Evolutionary conservation across 2,329 filamentous ascomycete species (phyloP), one percentile per base, ranked within the genome.

Genomic region (Immersiporthe knoxdaviesiana): DNA sequence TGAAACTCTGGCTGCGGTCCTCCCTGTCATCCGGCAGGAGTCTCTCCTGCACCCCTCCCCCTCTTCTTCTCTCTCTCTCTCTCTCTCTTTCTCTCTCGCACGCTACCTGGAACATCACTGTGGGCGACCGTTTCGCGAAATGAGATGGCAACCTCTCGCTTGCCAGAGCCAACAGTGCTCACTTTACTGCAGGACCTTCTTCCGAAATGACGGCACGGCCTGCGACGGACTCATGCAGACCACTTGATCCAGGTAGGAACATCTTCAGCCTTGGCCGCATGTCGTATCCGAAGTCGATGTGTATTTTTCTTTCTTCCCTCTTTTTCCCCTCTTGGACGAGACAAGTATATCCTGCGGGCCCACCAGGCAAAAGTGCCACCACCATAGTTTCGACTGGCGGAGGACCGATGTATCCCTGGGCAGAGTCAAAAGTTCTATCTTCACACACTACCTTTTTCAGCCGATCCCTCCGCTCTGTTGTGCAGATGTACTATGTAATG

Each of bases 171-270:
- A 37, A n/a, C n/a, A 18, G 27, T 47, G 39, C 60, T 27, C 27
- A 21, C 47, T 44, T 63, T 35, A 8, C 21, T 39, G 44, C 63
- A 39, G 56, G 47, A 62, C 66, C 47, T 50, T 24, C 47, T 50
- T 24, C 60, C 35, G 32, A 61, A 59, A 63, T 14, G 30, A 63
- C 35, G 32, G 52, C 59, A 54, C 47, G 30, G 47, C 66, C 35
- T 63, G 32, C 60, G 60, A 39, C 44, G 32, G 58, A 63, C 59
- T 54, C 47, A 60, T 52, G 41, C 64, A 50, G 41, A 67, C 11
- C 11, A 41, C 35, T 24, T 27, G 39, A 41, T 24, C 8, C 32
- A 47, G 27, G 18, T 63, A 47, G n/a, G n/a, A 35, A 50, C 63
- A 58, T 21, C 30, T 32, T 16, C 16, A 67, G 32, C 18, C 56